Evolutionary conservation across 345 rosid species (phyloP).

Genomic region (Lepidium aucheri): DNA sequence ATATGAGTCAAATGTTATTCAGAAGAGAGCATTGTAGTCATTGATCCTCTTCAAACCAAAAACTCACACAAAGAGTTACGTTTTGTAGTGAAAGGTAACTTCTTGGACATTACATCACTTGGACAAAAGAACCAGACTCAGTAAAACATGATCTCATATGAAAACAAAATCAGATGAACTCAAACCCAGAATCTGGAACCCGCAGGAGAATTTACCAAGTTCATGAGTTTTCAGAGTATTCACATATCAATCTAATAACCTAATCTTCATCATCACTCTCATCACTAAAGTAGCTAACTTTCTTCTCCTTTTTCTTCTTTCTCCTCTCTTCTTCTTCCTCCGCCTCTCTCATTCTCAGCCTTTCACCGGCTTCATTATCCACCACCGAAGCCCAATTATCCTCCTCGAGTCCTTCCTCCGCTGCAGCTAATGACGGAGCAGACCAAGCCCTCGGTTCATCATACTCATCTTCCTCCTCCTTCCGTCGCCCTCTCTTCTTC

Average conservation of each 20-base stretch:
- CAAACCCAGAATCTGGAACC: neutral
- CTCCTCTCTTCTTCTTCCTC: constrained; percentile 36
- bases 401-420: constrained; percentile 48
- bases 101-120: neutral
- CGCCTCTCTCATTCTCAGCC: constrained; percentile 41
- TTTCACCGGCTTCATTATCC: constrained; percentile 69
- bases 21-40: too few relatives aligned
- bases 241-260: constrained; percentile 30
- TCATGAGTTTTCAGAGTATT: neutral
- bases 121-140: neutral
- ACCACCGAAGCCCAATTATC: constrained; percentile 97
- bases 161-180: neutral
- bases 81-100: neutral
- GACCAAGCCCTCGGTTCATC: constrained; percentile 19
- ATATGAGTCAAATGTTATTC: too few relatives aligned
- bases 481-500: constrained; percentile 36
- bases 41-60: too few relatives aligned
- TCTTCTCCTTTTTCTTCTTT: constrained; percentile 52
- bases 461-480: constrained; percentile 29
- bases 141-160: neutral
- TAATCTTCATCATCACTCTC: constrained; percentile 67
- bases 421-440: constrained; percentile 1
- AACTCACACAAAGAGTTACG: neutral
- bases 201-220: neutral
- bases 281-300: constrained; percentile 83